These are phyloP conservation scores for Panaeolus papilionaceus DNA, from an alignment of 768 basidiomycete genomes.

Conservation along the genomic window DNA sequence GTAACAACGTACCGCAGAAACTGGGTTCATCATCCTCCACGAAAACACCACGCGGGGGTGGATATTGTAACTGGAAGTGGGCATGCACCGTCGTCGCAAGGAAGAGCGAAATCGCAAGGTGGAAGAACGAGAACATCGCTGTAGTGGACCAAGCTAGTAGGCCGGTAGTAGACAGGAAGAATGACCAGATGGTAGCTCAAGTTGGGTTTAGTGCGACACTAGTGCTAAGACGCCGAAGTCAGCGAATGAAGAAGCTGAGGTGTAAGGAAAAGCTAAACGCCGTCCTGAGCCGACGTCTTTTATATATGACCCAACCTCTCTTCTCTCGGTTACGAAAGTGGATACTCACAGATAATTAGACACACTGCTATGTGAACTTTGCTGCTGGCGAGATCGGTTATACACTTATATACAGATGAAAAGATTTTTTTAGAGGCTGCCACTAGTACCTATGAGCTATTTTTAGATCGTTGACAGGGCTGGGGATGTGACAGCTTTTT, in stretches of 20 bases:
- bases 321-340: conserved; percentile 1
- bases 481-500: not conserved
- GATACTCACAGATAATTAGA: not conserved
- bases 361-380: not conserved
- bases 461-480: not conserved
- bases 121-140: conserved; percentile 16
- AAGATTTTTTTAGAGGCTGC: conserved; percentile 1
- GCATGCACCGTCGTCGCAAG: conserved; percentile 57
- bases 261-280: not conserved
- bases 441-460: not conserved
- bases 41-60: conserved; percentile 74
- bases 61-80: conserved; percentile 85
- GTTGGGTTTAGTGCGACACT: not conserved
- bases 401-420: not conserved
- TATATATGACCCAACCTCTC: not conserved
- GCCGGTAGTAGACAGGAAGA: not conserved
- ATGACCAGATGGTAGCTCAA: not conserved
- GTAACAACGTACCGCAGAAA: conserved; percentile 66
- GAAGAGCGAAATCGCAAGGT: conserved; percentile 37
- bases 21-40: conserved; percentile 58
- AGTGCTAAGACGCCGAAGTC: too few relatives aligned
- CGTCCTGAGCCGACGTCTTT: not conserved
- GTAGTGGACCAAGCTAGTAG: not conserved
- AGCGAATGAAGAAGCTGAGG: not conserved
- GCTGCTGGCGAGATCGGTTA: not conserved